A percentile compares a stretch with the other conserved stretches of the same genome.
Evolutionary conservation across 768 basidiomycete genomes (phyloP).

Genomic region (Termitomyces sp.): DNA sequence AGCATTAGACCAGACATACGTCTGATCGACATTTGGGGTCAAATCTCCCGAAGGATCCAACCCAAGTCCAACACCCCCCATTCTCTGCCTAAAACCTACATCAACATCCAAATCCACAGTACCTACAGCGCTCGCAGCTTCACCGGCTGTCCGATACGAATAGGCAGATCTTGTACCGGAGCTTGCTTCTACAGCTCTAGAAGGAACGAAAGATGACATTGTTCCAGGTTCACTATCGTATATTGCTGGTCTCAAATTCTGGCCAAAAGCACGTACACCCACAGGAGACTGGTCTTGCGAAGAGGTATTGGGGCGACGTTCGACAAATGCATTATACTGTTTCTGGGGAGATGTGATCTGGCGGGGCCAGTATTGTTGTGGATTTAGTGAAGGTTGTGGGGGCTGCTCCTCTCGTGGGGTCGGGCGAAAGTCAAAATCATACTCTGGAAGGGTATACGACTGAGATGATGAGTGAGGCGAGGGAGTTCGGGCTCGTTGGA

Average conservation of each 20-base stretch:
- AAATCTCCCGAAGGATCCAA: not conserved
- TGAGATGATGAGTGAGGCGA: not conserved
- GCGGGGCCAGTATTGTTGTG: constrained; percentile 3
- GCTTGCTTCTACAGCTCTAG: not conserved
- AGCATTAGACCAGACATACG: constrained; percentile 61
- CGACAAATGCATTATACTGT: not conserved
- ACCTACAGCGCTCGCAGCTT: not conserved
- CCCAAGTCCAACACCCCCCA: not conserved
- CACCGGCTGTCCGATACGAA: not conserved
- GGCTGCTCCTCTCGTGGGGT: not conserved
- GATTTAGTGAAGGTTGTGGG: not conserved
- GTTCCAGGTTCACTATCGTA: not conserved
- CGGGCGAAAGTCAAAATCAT: not conserved
- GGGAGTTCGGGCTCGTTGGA: not conserved
- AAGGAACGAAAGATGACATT: constrained; percentile 1
- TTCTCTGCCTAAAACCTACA: constrained; percentile 2
- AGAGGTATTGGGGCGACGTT: not conserved
- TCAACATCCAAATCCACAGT: not conserved
- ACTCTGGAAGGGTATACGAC: not conserved
- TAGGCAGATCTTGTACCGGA: not conserved
- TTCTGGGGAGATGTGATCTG: not conserved
- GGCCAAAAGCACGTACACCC: not conserved
- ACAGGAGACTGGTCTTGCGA: not conserved
- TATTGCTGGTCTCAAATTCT: not conserved
- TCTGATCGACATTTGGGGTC: constrained; percentile 24